Evolutionary conservation across 345 rosid genomes (phyloP), one percentile per base, ranked within the genome.

Genomic region (Lenwebbia sp.): DNA sequence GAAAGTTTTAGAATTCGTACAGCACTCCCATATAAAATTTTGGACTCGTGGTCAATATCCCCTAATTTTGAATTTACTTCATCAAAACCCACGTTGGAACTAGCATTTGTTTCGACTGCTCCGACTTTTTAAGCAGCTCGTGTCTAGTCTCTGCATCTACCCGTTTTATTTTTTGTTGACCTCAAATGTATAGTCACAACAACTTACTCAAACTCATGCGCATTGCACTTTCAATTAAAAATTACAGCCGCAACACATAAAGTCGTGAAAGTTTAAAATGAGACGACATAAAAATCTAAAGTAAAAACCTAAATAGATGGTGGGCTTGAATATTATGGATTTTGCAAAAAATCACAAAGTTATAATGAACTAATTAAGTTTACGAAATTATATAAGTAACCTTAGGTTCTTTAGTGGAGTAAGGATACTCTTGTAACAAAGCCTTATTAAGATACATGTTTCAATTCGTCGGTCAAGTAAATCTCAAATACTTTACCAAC

Each of bases 21-120:
- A 3, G n/a, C 2, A 22, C 58, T 55, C 5, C 5, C 10, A 21
- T 54, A 22, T 8, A 22, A 54, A 33, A 8, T 8, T 33, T 2
- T 3, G 1, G 76, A 9, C 44, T 1, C 3, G 5, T 62, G 41
- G 23, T 65, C 44, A 65, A 65, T 30, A 15, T 30, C 23, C 41
- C 23, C 0, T 0, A 2, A 2, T 65, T 17, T 65, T 65, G 23
- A 30, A 7, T 30, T 65, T 30, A 30, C 23, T 33, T 17, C 41
- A 17, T 65, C 11, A 33, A 65, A 17, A 65, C 23, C 13, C 76
- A 65, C 5, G 5, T 30, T 65, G 44, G 23, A 65, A 33, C 0
- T 1, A 4, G 23, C 23, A 7, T 65, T 17, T 33, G 1, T 33
- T 65, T 30, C 0, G 1, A 15, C 0, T 0, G 1, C 1, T 54